These are phyloP conservation scores for Phascolomyces articulosus DNA, from an alignment of 371 early-diverging fungal genomes.

Conservation along the genomic window DNA sequence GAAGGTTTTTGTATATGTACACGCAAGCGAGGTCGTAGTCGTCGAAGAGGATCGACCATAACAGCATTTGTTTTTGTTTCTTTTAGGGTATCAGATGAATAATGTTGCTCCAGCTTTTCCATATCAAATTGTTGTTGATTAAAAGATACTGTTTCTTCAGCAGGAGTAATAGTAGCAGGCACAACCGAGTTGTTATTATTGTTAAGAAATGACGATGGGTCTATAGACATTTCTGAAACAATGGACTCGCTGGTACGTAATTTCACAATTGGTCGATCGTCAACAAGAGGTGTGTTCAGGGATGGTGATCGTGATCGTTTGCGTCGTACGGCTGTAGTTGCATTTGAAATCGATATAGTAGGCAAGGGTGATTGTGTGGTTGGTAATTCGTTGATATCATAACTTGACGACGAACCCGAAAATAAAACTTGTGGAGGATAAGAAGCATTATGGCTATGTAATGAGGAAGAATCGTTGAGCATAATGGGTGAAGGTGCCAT, in stretches of 20 bases:
- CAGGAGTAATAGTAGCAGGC: no score
- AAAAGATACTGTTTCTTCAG: background rate
- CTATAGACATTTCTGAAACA: background rate
- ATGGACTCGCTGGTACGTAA: background rate
- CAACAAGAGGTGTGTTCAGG: background rate
- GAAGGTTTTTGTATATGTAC: conserved; percentile 25
- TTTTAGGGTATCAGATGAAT: background rate
- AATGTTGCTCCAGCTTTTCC: background rate
- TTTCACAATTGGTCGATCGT: background rate
- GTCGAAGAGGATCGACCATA: background rate
- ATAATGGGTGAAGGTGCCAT: background rate
- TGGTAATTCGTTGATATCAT: background rate
- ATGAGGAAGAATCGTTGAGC: conserved; percentile 2
- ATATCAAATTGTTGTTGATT: no score
- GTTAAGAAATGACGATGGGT: background rate
- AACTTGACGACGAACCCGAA: conserved; percentile 4
- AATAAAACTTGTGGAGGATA: conserved; percentile 3
- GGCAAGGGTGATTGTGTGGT: background rate
- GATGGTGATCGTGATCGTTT: conserved; percentile 24
- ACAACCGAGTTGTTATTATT: background rate
- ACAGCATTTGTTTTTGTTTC: background rate
- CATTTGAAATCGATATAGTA: background rate
- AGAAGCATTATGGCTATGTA: background rate
- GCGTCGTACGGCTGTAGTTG: background rate
- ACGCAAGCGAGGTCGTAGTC: conserved; percentile 10